phyloP scores from a whole-genome alignment of 2,329 filamentous ascomycete genomes.

The Pseudogymnoascus sp. region DNA sequence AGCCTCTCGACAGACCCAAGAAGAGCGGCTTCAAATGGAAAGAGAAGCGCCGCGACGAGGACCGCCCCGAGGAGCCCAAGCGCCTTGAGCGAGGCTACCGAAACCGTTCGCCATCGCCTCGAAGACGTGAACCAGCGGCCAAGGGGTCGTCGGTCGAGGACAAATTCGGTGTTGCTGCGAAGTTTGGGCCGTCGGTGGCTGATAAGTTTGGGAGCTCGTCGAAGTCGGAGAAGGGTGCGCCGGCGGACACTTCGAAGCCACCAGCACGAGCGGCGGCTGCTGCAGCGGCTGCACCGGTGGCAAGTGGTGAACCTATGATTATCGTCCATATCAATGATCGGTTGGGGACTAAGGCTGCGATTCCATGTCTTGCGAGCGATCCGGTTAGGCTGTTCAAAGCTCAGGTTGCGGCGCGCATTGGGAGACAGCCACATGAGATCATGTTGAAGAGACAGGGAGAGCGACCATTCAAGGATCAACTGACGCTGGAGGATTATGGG shows the following conservation, averaged over 20 bases:
- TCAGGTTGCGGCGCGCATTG: conserved; percentile 83
- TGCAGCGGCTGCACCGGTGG: conserved; percentile 20
- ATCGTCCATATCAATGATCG: conserved; percentile 90
- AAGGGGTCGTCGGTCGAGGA: conserved; percentile 24
- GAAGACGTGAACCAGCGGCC: conserved; percentile 24
- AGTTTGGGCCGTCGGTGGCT: conserved; percentile 20
- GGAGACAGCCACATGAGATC: conserved; percentile 83
- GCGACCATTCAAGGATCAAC: conserved; percentile 83
- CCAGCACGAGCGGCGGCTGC: conserved; percentile 21
- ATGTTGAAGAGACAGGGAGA: conserved; percentile 87
- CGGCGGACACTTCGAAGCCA: conserved; percentile 13
- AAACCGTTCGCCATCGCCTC: conserved; percentile 34
- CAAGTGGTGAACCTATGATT: conserved; percentile 70
- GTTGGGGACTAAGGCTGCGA: conserved; percentile 90
- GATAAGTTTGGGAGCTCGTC: conserved; percentile 14
- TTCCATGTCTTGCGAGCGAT: conserved; percentile 81
- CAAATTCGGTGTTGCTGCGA: conserved; percentile 27
- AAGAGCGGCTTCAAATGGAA: conserved; percentile 51
- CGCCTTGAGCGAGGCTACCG: conserved; percentile 47
- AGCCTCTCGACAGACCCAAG: conserved; percentile 21
- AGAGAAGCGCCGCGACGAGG: conserved; percentile 42
- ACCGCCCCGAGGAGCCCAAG: conserved; percentile 38
- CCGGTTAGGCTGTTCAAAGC: conserved; percentile 82
- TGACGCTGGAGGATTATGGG: conserved; percentile 87
- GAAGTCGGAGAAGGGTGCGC: conserved; percentile 10